These are phyloP conservation scores for Oxyria digyna DNA, from an alignment of 148 eudicot species.

Conservation along the genomic window DNA sequence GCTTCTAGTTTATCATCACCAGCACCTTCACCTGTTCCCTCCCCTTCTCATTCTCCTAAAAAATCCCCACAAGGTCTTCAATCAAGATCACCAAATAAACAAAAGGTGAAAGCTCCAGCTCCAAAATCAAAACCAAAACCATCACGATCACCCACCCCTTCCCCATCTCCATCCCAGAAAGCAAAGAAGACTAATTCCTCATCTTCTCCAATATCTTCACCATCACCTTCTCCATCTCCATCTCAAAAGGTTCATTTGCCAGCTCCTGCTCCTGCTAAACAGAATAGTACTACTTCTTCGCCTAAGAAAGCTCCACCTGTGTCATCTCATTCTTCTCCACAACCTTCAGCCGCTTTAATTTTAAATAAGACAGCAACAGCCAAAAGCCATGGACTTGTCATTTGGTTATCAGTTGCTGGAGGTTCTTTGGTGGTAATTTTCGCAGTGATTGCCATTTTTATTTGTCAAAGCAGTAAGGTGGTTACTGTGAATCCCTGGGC, in stretches of 20 bases:
- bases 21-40: slow-evolving; percentile 1
- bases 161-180: slow-evolving; percentile 11
- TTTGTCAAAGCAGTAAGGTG: slow-evolving; percentile 38
- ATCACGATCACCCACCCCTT: slow-evolving; percentile 19
- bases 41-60: slow-evolving; percentile 8
- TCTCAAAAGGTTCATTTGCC: slow-evolving; percentile 12
- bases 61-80: slow-evolving; percentile 1
- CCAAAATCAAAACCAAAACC: slow-evolving; percentile 8
- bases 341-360: slow-evolving; percentile 13
- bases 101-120: background rate
- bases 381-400: slow-evolving; percentile 15
- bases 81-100: background rate
- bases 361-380: slow-evolving; percentile 11
- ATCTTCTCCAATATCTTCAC: slow-evolving; percentile 12
- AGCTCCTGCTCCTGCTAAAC: slow-evolving; percentile 10
- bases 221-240: slow-evolving; percentile 16
- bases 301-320: slow-evolving; percentile 8
- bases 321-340: slow-evolving; percentile 20
- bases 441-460: slow-evolving; percentile 18
- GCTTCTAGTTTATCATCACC: background rate
- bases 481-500: slow-evolving; percentile 75
- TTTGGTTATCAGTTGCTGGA: slow-evolving; percentile 27
- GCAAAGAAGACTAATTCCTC: slow-evolving; percentile 3
- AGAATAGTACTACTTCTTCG: slow-evolving; percentile 13
- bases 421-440: slow-evolving; percentile 27